A percentile compares a stretch with the other conserved stretches of the same genome.
These are phyloP conservation scores for Daldinia loculata DNA, from an alignment of 495 filamentous ascomycete genomes.

Conservation along the genomic window DNA sequence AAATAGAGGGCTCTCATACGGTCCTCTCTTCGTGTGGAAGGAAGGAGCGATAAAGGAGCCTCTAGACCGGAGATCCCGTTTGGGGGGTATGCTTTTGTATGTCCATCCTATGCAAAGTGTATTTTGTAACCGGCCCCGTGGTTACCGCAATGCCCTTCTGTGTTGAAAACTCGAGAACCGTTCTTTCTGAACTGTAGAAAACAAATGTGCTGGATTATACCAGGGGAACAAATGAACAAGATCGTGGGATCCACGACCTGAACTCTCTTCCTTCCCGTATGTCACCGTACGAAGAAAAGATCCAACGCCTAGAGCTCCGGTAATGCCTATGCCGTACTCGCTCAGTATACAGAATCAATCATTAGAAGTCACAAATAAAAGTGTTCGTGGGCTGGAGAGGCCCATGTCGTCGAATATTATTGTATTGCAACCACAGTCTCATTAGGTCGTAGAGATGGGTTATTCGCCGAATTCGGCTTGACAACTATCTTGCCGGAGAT, in stretches of 20 bases:
- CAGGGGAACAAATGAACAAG: conserved; percentile 24
- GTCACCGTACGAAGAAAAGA: conserved; percentile 23
- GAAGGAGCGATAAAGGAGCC: not conserved
- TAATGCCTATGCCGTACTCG: conserved; percentile 46
- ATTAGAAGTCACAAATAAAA: conserved; percentile 44
- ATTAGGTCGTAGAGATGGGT: conserved; percentile 51
- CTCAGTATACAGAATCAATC: conserved; percentile 48
- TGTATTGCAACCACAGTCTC: conserved; percentile 41
- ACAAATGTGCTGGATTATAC: conserved; percentile 26
- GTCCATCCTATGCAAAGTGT: conserved; percentile 47
- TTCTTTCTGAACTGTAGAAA: conserved; percentile 34
- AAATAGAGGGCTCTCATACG: conserved; percentile 5
- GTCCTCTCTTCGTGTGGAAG: not conserved
- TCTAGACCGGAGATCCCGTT: conserved; percentile 5
- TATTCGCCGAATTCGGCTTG: conserved; percentile 59
- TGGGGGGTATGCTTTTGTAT: conserved; percentile 37
- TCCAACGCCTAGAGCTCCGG: conserved; percentile 49
- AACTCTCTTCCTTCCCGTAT: conserved; percentile 12
- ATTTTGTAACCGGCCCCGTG: conserved; percentile 34
- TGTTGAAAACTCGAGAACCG: conserved; percentile 33
- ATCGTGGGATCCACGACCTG: conserved; percentile 12
- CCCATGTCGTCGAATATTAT: conserved; percentile 37
- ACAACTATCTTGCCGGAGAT: conserved; percentile 61
- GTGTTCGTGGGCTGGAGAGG: conserved; percentile 38
- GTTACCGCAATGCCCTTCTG: conserved; percentile 40